Conservation (phyloP, 306 rosid species). For the Carpinus viminea region DNA sequence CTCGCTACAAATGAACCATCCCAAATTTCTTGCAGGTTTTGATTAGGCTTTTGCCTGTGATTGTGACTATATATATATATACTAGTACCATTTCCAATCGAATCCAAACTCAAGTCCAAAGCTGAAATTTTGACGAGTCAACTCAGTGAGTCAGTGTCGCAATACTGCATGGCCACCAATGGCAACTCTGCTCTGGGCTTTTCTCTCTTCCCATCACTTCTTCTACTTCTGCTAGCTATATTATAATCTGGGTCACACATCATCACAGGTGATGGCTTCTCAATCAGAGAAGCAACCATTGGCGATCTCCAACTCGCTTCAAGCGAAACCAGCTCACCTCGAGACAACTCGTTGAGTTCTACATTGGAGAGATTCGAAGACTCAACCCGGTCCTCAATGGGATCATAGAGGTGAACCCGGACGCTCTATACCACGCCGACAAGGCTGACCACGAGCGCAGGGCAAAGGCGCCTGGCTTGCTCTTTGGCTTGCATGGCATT, state of each 20-base stretch:
- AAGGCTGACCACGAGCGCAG: slow-evolving; percentile 46
- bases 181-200: neutral
- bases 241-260: neutral
- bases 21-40: no score
- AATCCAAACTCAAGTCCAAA: no score
- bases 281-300: slow-evolving; percentile 49
- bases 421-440: slow-evolving; percentile 44
- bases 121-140: neutral
- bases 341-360: slow-evolving; percentile 41
- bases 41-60: no score
- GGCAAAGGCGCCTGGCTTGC: slow-evolving; percentile 9
- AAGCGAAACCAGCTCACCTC: slow-evolving; percentile 40
- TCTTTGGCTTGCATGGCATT: slow-evolving; percentile 50
- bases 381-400: slow-evolving; percentile 40
- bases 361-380: slow-evolving; percentile 39
- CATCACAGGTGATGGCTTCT: neutral
- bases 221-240: slow-evolving; percentile 23
- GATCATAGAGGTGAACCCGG: slow-evolving; percentile 61
- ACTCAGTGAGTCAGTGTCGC: neutral
- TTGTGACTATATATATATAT: no score
- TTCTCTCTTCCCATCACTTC: slow-evolving; percentile 19
- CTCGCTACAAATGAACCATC: no score
- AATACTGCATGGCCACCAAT: slow-evolving; percentile 31
- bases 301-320: slow-evolving; percentile 48
- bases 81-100: no score